These are phyloP conservation scores for Cutaneotrichosporon mucoides DNA, from an alignment of 1,284 basidiomycete species.

Conservation along the genomic window DNA sequence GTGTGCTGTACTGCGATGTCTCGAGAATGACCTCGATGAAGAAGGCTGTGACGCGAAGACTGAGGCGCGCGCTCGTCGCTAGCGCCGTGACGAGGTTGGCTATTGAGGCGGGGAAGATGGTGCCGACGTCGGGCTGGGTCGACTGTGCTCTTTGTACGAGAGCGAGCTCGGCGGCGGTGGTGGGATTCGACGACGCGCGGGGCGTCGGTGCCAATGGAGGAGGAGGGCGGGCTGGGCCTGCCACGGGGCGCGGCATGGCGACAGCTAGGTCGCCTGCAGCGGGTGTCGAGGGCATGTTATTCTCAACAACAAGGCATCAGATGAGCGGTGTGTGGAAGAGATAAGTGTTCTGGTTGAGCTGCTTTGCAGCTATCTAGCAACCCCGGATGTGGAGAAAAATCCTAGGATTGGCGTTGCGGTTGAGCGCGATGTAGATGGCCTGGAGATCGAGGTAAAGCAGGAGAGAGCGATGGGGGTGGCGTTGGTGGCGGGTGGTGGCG, in stretches of 20 bases:
- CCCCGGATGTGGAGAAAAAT: too few relatives aligned
- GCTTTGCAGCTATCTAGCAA: too few relatives aligned
- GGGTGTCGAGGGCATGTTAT: neutral
- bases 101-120: conserved; percentile 46
- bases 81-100: conserved; percentile 49
- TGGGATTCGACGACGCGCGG: neutral
- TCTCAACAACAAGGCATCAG: neutral
- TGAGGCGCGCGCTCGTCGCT: conserved; percentile 44
- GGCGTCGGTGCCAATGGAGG: neutral
- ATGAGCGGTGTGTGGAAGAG: neutral
- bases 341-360: too few relatives aligned
- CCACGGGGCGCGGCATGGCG: neutral
- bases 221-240: neutral
- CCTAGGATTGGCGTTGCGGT: too few relatives aligned
- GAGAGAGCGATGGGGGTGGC: too few relatives aligned
- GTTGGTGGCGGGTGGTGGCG: too few relatives aligned
- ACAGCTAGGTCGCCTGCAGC: neutral
- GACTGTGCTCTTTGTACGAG: neutral
- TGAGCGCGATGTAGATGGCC: too few relatives aligned
- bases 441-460: too few relatives aligned
- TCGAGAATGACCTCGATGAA: conserved; percentile 51
- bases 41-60: conserved; percentile 45
- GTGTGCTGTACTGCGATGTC: conserved; percentile 36
- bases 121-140: conserved; percentile 17
- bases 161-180: neutral